Base-by-base conservation (phyloP, 805 yeast species). In the Yarrowia sp. region DNA sequence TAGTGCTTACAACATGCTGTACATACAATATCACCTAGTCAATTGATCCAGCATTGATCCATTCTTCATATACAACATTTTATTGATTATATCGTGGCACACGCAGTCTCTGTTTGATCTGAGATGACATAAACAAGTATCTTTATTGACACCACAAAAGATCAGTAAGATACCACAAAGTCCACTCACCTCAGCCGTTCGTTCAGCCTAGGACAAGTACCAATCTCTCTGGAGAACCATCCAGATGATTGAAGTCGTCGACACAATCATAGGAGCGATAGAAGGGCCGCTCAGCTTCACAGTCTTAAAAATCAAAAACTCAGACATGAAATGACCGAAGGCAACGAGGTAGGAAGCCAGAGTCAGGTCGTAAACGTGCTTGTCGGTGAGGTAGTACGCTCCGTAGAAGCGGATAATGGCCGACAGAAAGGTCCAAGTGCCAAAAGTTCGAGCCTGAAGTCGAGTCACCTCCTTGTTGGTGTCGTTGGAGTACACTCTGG, bases 391-490 rank as follows among this genome's bases (percentile, higher is more conserved):
- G 71, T 88, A 78, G 74, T 87, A 88, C 13, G 98, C 96, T 62
- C 96, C 97, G 72, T 88, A 90, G 66, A 86, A 80, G 71, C 99
- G 84, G 51, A 94, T 86, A 29, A 93, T 78, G 1, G 96, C 83
- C 2, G 97, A 85, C 68, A 92, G 80, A 38, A 92, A 78, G 0
- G 99, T 94, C 99, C 99, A 94, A 0, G 99, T 94, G 32, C 99
- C 99, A 73, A 94, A 94, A 0, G 99, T 93, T 69, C 99, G 83
- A n/a, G 97, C 97, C 68, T 94, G 84, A 66, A 94, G 78, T 13
- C 76, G 73, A 1, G 84, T 82, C 21, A 73, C 77, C 71, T 87
- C 82, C 6, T 71, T 66, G 14, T 92, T 90, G 47, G 81, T 74
- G 58, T 74, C 78, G 32, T 81, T 86, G 72, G 94, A 94, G 7